Conservation (phyloP, 768 basidiomycete genomes). For the Tulasnella sp. region DNA sequence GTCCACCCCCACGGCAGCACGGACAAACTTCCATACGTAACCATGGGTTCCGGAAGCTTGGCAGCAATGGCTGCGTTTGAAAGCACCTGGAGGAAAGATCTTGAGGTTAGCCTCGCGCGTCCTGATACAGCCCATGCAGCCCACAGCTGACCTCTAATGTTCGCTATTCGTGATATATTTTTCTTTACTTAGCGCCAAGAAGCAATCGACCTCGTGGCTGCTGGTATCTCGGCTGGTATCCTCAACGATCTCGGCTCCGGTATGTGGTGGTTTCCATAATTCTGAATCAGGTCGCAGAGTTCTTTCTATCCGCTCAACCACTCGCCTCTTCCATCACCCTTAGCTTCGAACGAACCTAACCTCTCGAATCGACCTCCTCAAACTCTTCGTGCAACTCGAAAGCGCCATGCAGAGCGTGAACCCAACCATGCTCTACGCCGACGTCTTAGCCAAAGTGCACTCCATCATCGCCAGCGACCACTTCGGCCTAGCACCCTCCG, state of each 20-base stretch:
- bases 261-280: neutral
- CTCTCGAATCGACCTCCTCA: constrained; percentile 1
- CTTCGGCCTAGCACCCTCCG: neutral
- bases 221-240: constrained; percentile 89
- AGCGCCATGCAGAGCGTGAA: neutral
- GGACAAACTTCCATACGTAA: constrained; percentile 96
- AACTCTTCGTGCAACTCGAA: constrained; percentile 8
- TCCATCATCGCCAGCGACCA: neutral
- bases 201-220: constrained; percentile 75
- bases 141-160: neutral
- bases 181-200: constrained; percentile 51
- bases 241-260: constrained; percentile 95
- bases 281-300: neutral
- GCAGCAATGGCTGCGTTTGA: constrained; percentile 99
- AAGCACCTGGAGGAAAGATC: constrained; percentile 69
- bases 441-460: constrained; percentile 7
- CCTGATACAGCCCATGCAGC: no score
- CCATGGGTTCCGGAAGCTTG: constrained; percentile 93
- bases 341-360: constrained; percentile 82
- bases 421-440: constrained; percentile 16
- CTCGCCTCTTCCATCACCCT: neutral
- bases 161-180: neutral
- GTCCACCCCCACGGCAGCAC: constrained; percentile 95
- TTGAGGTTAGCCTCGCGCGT: constrained; percentile 54
- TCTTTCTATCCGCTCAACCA: no score